Percentiles rank a stretch among this genome's conserved stretches.
These are phyloP conservation scores for Geotrichum australiense DNA, from an alignment of 1,139 yeast species.

Conservation along the genomic window DNA sequence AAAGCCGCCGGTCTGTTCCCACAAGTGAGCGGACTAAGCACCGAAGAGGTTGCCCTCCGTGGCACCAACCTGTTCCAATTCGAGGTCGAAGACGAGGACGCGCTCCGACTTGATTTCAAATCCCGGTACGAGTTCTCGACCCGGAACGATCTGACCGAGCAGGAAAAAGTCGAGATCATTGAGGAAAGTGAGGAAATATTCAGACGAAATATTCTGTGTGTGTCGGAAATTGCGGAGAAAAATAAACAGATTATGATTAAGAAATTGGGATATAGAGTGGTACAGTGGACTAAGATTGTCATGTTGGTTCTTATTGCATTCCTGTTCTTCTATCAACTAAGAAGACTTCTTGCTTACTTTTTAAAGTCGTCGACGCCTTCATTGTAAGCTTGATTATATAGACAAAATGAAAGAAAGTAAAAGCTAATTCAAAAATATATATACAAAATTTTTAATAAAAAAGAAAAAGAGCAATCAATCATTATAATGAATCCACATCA, in stretches of 20 bases:
- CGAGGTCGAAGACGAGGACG: slow-evolving; percentile 55
- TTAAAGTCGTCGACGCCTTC: no score
- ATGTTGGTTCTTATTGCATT: slow-evolving; percentile 26
- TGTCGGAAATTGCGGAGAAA: slow-evolving; percentile 54
- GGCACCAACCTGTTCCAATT: slow-evolving; percentile 72
- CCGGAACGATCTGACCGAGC: slow-evolving; percentile 57
- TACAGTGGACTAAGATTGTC: slow-evolving; percentile 45
- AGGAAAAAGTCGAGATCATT: slow-evolving; percentile 62
- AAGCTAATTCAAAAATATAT: slow-evolving; percentile 6
- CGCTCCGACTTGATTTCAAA: slow-evolving; percentile 59
- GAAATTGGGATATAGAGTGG: slow-evolving; percentile 50
- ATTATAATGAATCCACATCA: no score
- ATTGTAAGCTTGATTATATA: no score
- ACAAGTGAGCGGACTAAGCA: slow-evolving; percentile 54
- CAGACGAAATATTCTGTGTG: slow-evolving; percentile 52
- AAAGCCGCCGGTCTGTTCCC: slow-evolving; percentile 72
- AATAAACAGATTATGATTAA: slow-evolving; percentile 52
- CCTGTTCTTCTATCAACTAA: slow-evolving; percentile 14
- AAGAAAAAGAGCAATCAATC: no score
- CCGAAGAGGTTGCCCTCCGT: slow-evolving; percentile 50
- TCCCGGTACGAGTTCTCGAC: slow-evolving; percentile 73
- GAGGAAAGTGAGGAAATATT: slow-evolving; percentile 63
- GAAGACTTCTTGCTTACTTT: slow-evolving; percentile 8
- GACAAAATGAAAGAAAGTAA: no score
- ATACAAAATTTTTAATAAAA: no score